Conservation (phyloP, 2,329 filamentous ascomycete species). For the Talaromyces verruculosus region DNA sequence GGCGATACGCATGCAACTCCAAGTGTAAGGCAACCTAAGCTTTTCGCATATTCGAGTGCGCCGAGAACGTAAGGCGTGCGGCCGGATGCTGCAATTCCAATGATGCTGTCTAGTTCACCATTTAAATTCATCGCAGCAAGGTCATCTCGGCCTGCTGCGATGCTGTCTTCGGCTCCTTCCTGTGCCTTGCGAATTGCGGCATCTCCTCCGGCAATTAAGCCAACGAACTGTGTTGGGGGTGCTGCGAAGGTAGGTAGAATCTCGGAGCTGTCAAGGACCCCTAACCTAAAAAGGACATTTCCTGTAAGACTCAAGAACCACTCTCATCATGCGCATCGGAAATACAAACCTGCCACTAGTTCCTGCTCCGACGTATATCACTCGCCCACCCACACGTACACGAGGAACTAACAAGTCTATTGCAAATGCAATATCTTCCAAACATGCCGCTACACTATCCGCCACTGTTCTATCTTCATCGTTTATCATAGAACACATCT, state of each 20-base stretch:
- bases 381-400: conserved; percentile 37
- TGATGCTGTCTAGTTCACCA: conserved; percentile 38
- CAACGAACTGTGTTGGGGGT: conserved; percentile 42
- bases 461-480: conserved; percentile 38
- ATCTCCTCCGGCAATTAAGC: conserved; percentile 46
- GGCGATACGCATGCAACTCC: conserved; percentile 42
- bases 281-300: conserved; percentile 31
- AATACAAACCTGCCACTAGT: conserved; percentile 44
- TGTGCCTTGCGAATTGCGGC: conserved; percentile 42
- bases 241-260: conserved; percentile 47
- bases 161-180: conserved; percentile 46
- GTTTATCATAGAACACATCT: conserved; percentile 44
- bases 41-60: conserved; percentile 38
- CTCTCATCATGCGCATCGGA: neutral
- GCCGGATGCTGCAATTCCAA: conserved; percentile 47
- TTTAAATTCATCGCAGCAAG: conserved; percentile 33
- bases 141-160: conserved; percentile 33
- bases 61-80: conserved; percentile 47
- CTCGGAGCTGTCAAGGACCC: conserved; percentile 46
- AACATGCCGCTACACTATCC: conserved; percentile 32
- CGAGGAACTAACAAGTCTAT: conserved; percentile 36
- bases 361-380: conserved; percentile 46
- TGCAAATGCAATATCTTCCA: conserved; percentile 35
- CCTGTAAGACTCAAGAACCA: neutral
- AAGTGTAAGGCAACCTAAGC: conserved; percentile 39